Percentiles rank a stretch among this genome's conserved stretches.
Conservation (phyloP, 306 rosid genomes). For the Gynostemma pentaphyllum region DNA sequence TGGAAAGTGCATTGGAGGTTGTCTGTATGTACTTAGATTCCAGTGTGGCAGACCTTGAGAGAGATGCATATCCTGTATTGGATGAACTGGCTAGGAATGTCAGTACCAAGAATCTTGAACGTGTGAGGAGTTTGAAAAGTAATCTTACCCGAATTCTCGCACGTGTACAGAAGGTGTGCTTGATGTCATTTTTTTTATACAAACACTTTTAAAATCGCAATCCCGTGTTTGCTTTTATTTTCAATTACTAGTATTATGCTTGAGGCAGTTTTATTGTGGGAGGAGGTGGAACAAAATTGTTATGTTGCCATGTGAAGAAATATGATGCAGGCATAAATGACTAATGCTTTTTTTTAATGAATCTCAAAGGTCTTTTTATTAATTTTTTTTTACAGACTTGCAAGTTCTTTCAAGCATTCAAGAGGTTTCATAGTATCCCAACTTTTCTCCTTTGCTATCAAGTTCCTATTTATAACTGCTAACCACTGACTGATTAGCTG, state of each 20-base stretch:
- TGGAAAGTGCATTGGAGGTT: slow-evolving; percentile 88
- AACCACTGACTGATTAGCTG: too few relatives aligned
- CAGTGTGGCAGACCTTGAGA: slow-evolving; percentile 79
- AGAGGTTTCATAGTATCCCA: too few relatives aligned
- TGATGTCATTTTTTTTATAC: background rate
- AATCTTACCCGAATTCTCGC: slow-evolving; percentile 89
- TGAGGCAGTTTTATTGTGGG: background rate
- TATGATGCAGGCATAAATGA: background rate
- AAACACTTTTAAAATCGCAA: background rate
- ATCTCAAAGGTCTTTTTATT: too few relatives aligned
- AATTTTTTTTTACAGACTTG: too few relatives aligned
- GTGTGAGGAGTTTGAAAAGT: slow-evolving; percentile 89
- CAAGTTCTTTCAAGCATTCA: too few relatives aligned
- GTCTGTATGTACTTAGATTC: slow-evolving; percentile 74
- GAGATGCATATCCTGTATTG: slow-evolving; percentile 78
- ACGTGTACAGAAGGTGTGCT: slow-evolving; percentile 79
- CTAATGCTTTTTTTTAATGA: background rate
- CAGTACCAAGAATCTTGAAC: slow-evolving; percentile 96
- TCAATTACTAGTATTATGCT: background rate
- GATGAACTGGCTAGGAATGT: slow-evolving; percentile 95
- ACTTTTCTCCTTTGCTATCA: too few relatives aligned
- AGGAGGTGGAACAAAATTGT: background rate
- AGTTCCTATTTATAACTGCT: too few relatives aligned
- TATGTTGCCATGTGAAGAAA: background rate
- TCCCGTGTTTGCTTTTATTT: background rate